phyloP scores from a whole-genome alignment of 306 rosid genomes.

The Vicia sativa region DNA sequence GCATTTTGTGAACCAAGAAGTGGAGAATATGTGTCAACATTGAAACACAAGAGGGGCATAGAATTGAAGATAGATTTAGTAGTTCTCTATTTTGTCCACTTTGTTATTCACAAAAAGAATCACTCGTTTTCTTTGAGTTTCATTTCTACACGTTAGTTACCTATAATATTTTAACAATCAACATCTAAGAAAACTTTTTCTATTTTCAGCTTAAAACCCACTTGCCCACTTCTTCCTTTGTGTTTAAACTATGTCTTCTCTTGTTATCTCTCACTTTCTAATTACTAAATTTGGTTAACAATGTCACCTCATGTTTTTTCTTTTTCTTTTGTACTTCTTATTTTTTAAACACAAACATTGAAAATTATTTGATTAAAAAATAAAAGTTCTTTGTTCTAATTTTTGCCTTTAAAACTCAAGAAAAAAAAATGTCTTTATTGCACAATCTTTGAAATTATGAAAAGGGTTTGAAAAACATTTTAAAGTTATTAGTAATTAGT shows the following conservation, averaged over 20 bases:
- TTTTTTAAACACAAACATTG: background rate
- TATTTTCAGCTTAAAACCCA: background rate
- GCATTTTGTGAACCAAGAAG: slow-evolving; percentile 25
- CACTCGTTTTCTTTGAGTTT: background rate
- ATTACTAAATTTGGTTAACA: background rate
- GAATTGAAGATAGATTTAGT: background rate
- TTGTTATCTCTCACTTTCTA: background rate
- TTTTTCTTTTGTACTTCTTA: background rate
- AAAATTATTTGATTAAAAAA: too few relatives aligned
- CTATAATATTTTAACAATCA: background rate
- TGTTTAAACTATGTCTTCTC: background rate
- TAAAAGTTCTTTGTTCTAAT: too few relatives aligned
- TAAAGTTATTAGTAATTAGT: too few relatives aligned
- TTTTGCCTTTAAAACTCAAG: too few relatives aligned
- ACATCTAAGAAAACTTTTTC: background rate
- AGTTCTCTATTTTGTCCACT: background rate
- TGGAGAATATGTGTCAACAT: slow-evolving; percentile 63
- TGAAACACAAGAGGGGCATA: background rate
- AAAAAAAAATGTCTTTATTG: too few relatives aligned
- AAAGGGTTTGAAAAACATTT: too few relatives aligned
- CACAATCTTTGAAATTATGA: too few relatives aligned
- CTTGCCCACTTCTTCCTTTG: background rate
- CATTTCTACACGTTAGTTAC: slow-evolving; percentile 4
- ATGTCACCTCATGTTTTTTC: background rate
- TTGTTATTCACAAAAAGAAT: background rate